Base-by-base conservation (phyloP, 768 basidiomycete genomes). In the Suillus occidentalis region DNA sequence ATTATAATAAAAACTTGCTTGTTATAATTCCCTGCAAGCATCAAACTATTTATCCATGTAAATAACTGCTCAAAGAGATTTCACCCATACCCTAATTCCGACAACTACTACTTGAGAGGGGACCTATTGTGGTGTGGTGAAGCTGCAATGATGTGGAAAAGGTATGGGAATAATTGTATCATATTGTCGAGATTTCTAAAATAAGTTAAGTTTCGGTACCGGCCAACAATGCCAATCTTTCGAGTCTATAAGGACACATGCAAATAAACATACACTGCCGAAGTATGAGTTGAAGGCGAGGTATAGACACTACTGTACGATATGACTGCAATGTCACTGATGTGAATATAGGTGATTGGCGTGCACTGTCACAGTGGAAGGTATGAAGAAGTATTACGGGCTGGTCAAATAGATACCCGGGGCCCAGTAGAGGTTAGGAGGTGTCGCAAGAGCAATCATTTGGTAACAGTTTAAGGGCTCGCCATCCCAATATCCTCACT, bases 401-500 rank as follows among this genome's bases (percentile, higher is more conserved):
- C 66, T 67, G 71, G 25, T 61, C 69, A 66, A 61, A 67, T 69
- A 67, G 49, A 53, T 36, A 47, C 47, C 53, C 60, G 52, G 52
- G 57, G 34, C 34, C 34, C 34, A 65, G 37, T 42, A 64, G 20
- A 22, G 22, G 25, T 43, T 40, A 31, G 10, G 55, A 65, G 37
- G 47, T 42, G 42, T 42, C 40, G 63, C 28, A 34, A 34, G 49
- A 49, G 40, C 4, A 58, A 42, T 16, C 40, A 20, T 40, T 18
- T 18, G 40, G 39, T 25, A 42, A 42, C 53, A 61, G 2, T 55
- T 63, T 72, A 76, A 52, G 75, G 76, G 66, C 71, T 74, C 34
- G 72, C 60, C 74, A 76, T 76, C 22, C 72, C 72, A 39, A 74
- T 68, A 6, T 77, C 75, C 47, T 77, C 72, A 45, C 74, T 77